Evolutionary conservation across 805 yeast species (phyloP).

Genomic region (Cyberlindnera petersonii): DNA sequence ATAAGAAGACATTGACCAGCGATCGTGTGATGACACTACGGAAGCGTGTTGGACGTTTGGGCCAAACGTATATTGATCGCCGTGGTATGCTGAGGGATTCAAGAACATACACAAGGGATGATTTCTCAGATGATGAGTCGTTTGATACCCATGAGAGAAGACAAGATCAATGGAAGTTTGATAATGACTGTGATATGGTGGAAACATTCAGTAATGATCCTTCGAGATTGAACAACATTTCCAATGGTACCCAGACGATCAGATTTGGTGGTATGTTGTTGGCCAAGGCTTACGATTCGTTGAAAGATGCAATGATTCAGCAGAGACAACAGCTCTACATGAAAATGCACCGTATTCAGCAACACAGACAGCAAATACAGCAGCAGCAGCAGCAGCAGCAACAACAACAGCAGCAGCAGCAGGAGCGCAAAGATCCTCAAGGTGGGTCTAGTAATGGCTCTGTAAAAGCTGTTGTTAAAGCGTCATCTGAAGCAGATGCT

Average conservation of each 20-base stretch:
- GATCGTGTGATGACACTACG: conserved; percentile 57
- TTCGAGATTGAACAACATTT: conserved; percentile 73
- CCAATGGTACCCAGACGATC: conserved; percentile 82
- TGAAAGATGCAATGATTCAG: conserved; percentile 70
- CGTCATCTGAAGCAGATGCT: not conserved
- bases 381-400: conserved; percentile 3
- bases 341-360: conserved; percentile 12
- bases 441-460: too few species aligned
- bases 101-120: conserved; percentile 25
- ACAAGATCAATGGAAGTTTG: conserved; percentile 65
- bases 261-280: conserved; percentile 89
- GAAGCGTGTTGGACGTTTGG: conserved; percentile 70
- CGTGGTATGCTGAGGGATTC: conserved; percentile 46
- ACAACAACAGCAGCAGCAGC: conserved; percentile 3
- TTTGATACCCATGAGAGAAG: conserved; percentile 43
- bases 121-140: conserved; percentile 25
- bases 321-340: conserved; percentile 31
- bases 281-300: conserved; percentile 78
- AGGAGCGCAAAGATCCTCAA: too few species aligned
- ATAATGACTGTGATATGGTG: conserved; percentile 34
- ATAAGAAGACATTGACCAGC: conserved; percentile 32
- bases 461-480: too few species aligned
- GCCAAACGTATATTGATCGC: conserved; percentile 71
- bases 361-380: conserved; percentile 6
- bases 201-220: conserved; percentile 73